Conservation (phyloP, 2,329 filamentous ascomycete species). For the Elsinoe arachidis region DNA sequence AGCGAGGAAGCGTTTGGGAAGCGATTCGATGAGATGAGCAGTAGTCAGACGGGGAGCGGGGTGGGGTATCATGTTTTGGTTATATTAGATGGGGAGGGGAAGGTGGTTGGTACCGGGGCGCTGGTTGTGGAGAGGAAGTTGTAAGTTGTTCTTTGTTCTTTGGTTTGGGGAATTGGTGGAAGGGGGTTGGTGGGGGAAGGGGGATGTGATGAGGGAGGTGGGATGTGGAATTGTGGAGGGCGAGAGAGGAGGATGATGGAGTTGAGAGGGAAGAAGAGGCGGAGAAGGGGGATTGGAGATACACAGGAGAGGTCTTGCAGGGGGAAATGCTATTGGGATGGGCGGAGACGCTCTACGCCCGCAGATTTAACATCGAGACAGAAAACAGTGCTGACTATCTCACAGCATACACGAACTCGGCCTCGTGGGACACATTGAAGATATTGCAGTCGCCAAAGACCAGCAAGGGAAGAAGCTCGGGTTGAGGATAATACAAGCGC, state of each 20-base stretch:
- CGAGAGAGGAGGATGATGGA: not conserved
- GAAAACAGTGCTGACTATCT: not conserved
- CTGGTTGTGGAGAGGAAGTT: conserved; percentile 92
- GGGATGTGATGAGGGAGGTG: not conserved
- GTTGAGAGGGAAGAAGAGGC: not conserved
- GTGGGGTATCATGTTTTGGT: conserved; percentile 81
- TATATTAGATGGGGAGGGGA: conserved; percentile 62
- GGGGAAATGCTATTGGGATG: not conserved
- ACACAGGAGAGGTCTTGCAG: not conserved
- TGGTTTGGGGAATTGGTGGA: not conserved
- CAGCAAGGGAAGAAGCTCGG: conserved; percentile 98
- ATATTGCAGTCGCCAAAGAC: conserved; percentile 89
- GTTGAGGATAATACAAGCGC: conserved; percentile 81
- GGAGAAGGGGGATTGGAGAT: not conserved
- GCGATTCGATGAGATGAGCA: conserved; percentile 72
- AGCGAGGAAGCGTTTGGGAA: conserved; percentile 63
- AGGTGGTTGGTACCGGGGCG: conserved; percentile 82
- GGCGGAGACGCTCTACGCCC: too few relatives aligned
- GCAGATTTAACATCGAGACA: too few relatives aligned
- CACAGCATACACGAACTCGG: conserved; percentile 64
- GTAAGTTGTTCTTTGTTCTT: conserved; percentile 42
- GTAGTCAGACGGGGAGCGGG: conserved; percentile 35
- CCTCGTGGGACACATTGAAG: conserved; percentile 89
- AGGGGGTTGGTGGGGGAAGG: not conserved
- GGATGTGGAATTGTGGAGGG: not conserved